These are phyloP conservation scores for Pezicula carpinea DNA, from an alignment of 2,329 filamentous ascomycete species.

Conservation along the genomic window DNA sequence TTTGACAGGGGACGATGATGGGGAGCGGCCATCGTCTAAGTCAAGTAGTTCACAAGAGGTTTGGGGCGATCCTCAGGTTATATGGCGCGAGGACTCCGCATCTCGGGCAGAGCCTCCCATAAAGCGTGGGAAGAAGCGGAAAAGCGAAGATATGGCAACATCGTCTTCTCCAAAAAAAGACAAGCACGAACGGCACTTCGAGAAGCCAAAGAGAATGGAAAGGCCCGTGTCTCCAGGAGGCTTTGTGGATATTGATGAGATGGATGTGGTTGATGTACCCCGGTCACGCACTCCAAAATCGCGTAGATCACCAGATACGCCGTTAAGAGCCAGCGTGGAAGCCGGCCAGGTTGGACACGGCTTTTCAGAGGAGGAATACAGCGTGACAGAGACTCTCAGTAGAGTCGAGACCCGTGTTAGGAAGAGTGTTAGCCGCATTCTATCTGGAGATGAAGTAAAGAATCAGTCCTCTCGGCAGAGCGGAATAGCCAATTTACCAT, in stretches of 20 bases:
- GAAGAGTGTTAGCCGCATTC: conserved; percentile 20
- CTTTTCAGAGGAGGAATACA: conserved; percentile 12
- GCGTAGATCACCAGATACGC: not conserved
- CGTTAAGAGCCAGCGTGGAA: conserved; percentile 14
- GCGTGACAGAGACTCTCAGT: conserved; percentile 22
- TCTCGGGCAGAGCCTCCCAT: conserved; percentile 22
- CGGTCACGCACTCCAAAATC: conserved; percentile 5
- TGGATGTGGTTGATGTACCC: not conserved
- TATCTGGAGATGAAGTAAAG: conserved; percentile 10
- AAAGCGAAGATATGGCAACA: conserved; percentile 26
- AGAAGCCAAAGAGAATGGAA: not conserved
- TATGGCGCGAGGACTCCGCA: conserved; percentile 24
- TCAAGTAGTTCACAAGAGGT: conserved; percentile 21
- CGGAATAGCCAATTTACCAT: not conserved
- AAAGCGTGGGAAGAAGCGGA: conserved; percentile 25
- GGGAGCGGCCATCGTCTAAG: conserved; percentile 7
- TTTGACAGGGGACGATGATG: conserved; percentile 24
- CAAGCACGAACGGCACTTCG: conserved; percentile 1
- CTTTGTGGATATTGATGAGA: conserved; percentile 29
- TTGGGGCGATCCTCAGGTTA: conserved; percentile 15
- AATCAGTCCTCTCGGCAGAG: not conserved
- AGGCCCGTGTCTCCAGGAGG: conserved; percentile 12
- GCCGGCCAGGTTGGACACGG: conserved; percentile 3
- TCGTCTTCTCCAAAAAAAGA: conserved; percentile 10
- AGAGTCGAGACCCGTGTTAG: conserved; percentile 20